These are phyloP conservation scores for Aspergillus clavatus DNA, from an alignment of 2,329 filamentous ascomycete genomes.

Conservation along the genomic window DNA sequence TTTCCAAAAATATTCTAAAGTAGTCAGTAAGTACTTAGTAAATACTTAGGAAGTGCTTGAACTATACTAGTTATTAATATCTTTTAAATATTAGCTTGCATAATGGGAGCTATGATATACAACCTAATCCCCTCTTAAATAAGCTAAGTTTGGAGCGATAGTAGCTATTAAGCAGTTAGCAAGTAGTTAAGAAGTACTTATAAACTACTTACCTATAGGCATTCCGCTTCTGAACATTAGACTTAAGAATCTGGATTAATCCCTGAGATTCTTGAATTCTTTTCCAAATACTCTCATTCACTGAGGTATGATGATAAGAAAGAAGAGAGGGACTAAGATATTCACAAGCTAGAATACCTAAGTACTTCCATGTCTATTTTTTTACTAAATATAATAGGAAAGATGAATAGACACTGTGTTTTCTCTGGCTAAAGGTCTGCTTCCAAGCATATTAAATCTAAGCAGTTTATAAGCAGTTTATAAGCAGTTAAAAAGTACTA, in stretches of 20 bases:
- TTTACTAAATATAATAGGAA: neutral
- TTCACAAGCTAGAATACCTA: slow-evolving; percentile 2
- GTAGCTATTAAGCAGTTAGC: slow-evolving; percentile 5
- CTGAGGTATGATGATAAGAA: slow-evolving; percentile 2
- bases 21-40: no score
- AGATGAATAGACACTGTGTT: slow-evolving; percentile 6
- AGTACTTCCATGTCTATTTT: slow-evolving; percentile 5
- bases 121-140: no score
- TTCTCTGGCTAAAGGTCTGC: neutral
- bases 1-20: slow-evolving; percentile 1
- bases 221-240: no score
- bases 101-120: slow-evolving; percentile 4
- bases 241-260: no score
- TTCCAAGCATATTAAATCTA: slow-evolving; percentile 1
- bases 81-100: slow-evolving; percentile 9
- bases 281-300: slow-evolving; percentile 3
- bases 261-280: neutral
- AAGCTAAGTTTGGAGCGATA: slow-evolving; percentile 5
- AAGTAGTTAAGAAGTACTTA: slow-evolving; percentile 1
- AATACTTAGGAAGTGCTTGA: slow-evolving; percentile 1
- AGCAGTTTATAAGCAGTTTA: no score
- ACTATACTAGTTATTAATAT: slow-evolving; percentile 1
- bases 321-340: neutral
- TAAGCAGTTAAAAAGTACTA: no score
- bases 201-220: neutral